phyloP scores from a whole-genome alignment of 2,329 filamentous ascomycete species.

The Phoma sp. region DNA sequence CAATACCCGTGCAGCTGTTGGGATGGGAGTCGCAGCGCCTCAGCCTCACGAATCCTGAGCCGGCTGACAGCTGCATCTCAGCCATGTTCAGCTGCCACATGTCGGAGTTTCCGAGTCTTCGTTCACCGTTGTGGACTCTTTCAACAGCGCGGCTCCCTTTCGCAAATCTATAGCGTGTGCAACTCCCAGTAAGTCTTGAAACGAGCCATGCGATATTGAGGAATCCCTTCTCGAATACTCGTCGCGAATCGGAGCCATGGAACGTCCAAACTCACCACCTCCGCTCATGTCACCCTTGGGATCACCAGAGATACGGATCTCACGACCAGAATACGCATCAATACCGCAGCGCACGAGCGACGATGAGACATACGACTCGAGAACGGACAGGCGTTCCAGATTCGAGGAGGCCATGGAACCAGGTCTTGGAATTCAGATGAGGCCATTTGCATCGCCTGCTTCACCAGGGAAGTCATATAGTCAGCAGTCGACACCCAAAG shows the following conservation, averaged over 20 bases:
- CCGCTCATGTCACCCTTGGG: conserved; percentile 9
- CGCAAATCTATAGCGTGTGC: conserved; percentile 3
- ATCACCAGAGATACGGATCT: conserved; percentile 26
- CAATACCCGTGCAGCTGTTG: background rate
- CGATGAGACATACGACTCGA: conserved; percentile 20
- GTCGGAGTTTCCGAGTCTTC: conserved; percentile 1
- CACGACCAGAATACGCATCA: conserved; percentile 24
- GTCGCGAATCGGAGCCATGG: background rate
- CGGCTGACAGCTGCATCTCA: conserved; percentile 26
- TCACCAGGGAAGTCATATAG: conserved; percentile 31
- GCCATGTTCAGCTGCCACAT: conserved; percentile 25
- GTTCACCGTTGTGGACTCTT: conserved; percentile 6
- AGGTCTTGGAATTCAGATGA: conserved; percentile 39
- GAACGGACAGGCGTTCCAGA: conserved; percentile 21
- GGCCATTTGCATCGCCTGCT: conserved; percentile 27
- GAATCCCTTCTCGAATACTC: background rate
- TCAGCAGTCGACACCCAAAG: conserved; percentile 22
- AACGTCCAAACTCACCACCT: conserved; percentile 1
- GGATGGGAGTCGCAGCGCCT: conserved; percentile 18
- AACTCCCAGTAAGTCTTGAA: background rate
- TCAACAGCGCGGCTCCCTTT: too few relatives aligned
- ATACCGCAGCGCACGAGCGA: conserved; percentile 24
- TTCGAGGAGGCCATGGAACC: conserved; percentile 27
- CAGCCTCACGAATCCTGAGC: conserved; percentile 19
- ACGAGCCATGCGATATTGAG: conserved; percentile 6